These are phyloP conservation scores for Mycosphaerelloides madeirae DNA, from an alignment of 2,329 filamentous ascomycete species.

Conservation along the genomic window DNA sequence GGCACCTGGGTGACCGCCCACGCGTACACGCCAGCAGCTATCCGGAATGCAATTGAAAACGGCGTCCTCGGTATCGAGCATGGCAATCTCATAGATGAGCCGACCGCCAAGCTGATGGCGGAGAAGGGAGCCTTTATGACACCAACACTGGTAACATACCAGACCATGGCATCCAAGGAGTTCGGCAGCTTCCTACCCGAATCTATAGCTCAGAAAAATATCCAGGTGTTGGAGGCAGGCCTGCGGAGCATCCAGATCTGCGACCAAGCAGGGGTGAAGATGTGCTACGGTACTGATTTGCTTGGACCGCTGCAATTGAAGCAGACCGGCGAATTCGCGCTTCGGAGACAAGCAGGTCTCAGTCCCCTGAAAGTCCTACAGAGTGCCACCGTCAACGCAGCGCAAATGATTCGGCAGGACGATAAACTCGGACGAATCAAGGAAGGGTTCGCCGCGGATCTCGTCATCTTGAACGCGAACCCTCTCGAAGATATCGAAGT, in stretches of 20 bases:
- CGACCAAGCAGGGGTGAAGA: conserved; percentile 49
- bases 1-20: conserved; percentile 53
- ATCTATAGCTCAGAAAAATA: conserved; percentile 48
- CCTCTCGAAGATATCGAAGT: conserved; percentile 54
- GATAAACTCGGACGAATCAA: conserved; percentile 48
- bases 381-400: conserved; percentile 51
- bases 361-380: conserved; percentile 43
- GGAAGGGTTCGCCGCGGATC: conserved; percentile 49
- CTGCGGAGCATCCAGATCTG: conserved; percentile 47
- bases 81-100: conserved; percentile 59
- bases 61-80: conserved; percentile 56
- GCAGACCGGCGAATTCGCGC: conserved; percentile 49
- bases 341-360: conserved; percentile 44
- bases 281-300: conserved; percentile 55
- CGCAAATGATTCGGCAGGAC: conserved; percentile 46
- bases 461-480: conserved; percentile 50
- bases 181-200: conserved; percentile 44
- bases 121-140: conserved; percentile 48
- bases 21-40: conserved; percentile 53
- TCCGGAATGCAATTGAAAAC: conserved; percentile 52
- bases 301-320: conserved; percentile 47
- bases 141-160: conserved; percentile 52
- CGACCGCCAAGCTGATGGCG: conserved; percentile 49
- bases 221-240: conserved; percentile 46
- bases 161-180: conserved; percentile 44